These are phyloP conservation scores for Erigeron philadelphicus DNA, from an alignment of 140 eudicot species.

Conservation along the genomic window DNA sequence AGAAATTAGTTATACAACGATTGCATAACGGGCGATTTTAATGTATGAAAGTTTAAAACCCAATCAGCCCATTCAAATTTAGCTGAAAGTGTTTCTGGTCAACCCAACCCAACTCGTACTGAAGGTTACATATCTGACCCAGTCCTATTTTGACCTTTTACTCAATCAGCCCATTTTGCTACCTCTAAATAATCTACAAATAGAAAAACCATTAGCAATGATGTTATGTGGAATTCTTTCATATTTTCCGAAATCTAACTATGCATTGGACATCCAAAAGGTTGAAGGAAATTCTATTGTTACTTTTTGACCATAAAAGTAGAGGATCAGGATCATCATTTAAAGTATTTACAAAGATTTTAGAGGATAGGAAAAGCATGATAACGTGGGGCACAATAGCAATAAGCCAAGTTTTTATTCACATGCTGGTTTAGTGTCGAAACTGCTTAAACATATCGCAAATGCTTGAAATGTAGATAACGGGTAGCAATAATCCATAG, in stretches of 20 bases:
- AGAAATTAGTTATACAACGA: too few relatives aligned
- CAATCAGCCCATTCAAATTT: not conserved
- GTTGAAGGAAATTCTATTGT: not conserved
- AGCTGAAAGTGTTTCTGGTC: not conserved
- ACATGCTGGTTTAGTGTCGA: conserved; percentile 64
- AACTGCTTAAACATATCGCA: conserved; percentile 63
- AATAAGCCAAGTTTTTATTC: conserved; percentile 31
- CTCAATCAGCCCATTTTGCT: not conserved
- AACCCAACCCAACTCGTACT: not conserved
- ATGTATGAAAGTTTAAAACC: not conserved
- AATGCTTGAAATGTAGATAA: conserved; percentile 66
- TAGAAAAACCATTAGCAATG: not conserved
- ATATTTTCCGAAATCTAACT: not conserved
- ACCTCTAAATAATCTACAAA: not conserved
- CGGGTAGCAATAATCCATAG: conserved; percentile 64
- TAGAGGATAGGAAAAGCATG: not conserved
- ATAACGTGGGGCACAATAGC: conserved; percentile 5
- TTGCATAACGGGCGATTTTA: not conserved
- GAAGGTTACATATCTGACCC: not conserved
- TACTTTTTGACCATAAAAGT: not conserved
- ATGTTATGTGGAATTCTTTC: not conserved
- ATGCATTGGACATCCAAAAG: not conserved
- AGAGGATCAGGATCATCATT: not conserved
- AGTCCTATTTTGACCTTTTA: not conserved
- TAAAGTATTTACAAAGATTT: not conserved